These are phyloP conservation scores for Spergularia marina DNA, from an alignment of 148 eudicot genomes.

Conservation along the genomic window DNA sequence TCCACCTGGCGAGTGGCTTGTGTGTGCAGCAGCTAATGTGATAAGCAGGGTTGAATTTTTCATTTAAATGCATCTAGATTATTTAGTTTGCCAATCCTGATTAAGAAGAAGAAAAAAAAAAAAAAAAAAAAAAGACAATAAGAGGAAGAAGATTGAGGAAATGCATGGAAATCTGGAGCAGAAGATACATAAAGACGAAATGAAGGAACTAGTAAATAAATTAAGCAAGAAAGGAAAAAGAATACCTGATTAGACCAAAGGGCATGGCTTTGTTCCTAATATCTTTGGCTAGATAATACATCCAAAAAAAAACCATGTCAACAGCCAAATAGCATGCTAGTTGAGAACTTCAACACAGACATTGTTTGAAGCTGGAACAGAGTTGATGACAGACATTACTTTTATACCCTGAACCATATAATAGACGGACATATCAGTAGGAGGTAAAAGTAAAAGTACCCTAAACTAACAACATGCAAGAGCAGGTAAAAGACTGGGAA, in stretches of 20 bases:
- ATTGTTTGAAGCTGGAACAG: too few relatives aligned
- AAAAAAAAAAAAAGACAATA: too few relatives aligned
- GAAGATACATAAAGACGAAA: not conserved
- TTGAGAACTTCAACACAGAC: not conserved
- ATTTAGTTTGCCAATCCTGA: not conserved
- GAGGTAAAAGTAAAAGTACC: not conserved
- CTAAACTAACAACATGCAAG: too few relatives aligned
- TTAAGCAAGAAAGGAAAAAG: not conserved
- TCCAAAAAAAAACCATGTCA: too few relatives aligned
- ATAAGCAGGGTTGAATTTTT: not conserved
- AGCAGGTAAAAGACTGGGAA: too few relatives aligned
- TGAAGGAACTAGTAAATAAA: not conserved
- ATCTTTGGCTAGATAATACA: too few relatives aligned
- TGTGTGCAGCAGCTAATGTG: not conserved
- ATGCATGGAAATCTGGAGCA: not conserved
- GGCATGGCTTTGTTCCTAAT: too few relatives aligned
- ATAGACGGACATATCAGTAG: not conserved
- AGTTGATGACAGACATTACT: not conserved
- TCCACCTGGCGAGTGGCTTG: not conserved
- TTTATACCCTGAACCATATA: not conserved
- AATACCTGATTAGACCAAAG: not conserved
- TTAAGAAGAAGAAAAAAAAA: too few relatives aligned
- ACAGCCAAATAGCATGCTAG: too few relatives aligned
- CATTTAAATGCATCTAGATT: not conserved
- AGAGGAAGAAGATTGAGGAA: not conserved